phyloP scores from a whole-genome alignment of 805 yeast genomes.

The Vanderwaltozyma tropicalis region DNA sequence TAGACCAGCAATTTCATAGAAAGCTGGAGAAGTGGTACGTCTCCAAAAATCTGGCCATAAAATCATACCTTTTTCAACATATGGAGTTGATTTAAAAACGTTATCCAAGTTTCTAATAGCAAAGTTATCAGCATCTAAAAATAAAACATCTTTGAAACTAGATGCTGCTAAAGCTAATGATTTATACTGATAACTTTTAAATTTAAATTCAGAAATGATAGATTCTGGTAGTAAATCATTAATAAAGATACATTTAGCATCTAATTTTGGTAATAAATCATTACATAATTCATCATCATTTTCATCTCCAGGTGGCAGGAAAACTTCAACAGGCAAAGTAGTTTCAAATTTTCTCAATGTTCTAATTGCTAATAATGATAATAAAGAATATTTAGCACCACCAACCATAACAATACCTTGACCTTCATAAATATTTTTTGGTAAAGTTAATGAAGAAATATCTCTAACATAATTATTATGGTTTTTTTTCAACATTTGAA shows the following conservation, averaged over 20 bases:
- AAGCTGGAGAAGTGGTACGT: constrained; percentile 68
- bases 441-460: constrained; percentile 9
- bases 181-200: constrained; percentile 61
- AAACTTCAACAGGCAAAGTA: constrained; percentile 65
- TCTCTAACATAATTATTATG: constrained; percentile 14
- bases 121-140: constrained; percentile 69
- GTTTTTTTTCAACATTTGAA: constrained; percentile 9
- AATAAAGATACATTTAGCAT: constrained; percentile 52
- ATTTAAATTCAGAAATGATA: constrained; percentile 31
- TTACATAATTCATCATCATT: constrained; percentile 60
- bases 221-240: constrained; percentile 43
- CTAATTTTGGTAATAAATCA: constrained; percentile 43
- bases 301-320: constrained; percentile 53
- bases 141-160: constrained; percentile 59
- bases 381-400: constrained; percentile 70
- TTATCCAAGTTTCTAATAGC: constrained; percentile 57
- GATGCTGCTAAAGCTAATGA: constrained; percentile 64
- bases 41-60: constrained; percentile 90
- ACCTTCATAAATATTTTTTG: constrained; percentile 31
- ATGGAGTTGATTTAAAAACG: constrained; percentile 52
- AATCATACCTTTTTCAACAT: constrained; percentile 39
- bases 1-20: constrained; percentile 60
- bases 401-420: constrained; percentile 51
- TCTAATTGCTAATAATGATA: constrained; percentile 54
- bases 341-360: constrained; percentile 48